Evolutionary conservation across 208 protist species (phyloP).

Genomic region (Trypanosoma cruzi): DNA sequence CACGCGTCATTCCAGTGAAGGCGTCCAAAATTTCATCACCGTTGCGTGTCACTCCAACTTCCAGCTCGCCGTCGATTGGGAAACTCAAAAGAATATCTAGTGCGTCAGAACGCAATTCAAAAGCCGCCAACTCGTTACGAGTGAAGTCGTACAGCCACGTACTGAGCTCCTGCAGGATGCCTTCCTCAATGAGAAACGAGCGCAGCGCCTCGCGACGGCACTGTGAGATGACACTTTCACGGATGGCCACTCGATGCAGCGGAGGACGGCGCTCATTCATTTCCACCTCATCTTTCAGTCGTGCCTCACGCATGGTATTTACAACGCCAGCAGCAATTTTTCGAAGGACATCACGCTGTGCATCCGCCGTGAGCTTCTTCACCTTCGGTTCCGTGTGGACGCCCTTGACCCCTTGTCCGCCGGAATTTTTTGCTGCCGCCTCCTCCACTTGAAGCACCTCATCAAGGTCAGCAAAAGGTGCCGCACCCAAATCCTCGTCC

Average conservation of each 20-base stretch:
- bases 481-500: constrained; percentile 18
- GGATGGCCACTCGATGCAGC: constrained; percentile 57
- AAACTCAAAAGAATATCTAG: constrained; percentile 76
- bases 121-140: constrained; percentile 51
- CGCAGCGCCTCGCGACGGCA: constrained; percentile 47
- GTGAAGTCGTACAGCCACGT: constrained; percentile 77
- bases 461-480: constrained; percentile 22
- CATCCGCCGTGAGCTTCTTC: constrained; percentile 25
- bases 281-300: constrained; percentile 26
- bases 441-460: constrained; percentile 21
- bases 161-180: constrained; percentile 79
- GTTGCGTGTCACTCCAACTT: constrained; percentile 11
- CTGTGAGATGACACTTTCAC: constrained; percentile 40
- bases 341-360: constrained; percentile 15
- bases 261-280: constrained; percentile 37
- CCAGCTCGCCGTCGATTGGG: constrained; percentile 54
- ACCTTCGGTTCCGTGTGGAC: not conserved
- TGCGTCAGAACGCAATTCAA: constrained; percentile 71
- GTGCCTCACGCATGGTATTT: constrained; percentile 28
- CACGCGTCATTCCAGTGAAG: constrained; percentile 67
- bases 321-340: constrained; percentile 21
- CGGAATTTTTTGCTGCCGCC: constrained; percentile 1
- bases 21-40: constrained; percentile 47
- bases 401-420: not conserved
- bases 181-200: constrained; percentile 55